Base-by-base conservation (phyloP, 371 early-diverging fungal species). In the Mortierella sp. region DNA sequence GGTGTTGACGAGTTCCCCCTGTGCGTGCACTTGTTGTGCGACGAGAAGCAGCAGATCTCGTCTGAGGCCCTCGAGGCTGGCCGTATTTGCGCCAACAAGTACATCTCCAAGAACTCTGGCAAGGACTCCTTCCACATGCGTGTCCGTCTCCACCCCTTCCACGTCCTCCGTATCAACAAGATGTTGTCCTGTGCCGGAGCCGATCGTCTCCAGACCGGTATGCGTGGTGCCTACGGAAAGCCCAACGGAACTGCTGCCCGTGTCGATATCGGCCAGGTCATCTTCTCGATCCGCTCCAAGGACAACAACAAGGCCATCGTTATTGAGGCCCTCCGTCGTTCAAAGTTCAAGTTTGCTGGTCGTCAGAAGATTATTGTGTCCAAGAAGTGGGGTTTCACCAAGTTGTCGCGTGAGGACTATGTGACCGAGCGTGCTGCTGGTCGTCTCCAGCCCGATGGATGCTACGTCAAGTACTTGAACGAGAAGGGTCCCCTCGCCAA, bases 111-210 rank as follows among this genome's bases (percentile, higher is more conserved):
- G 95, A 91, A 89, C 85, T 90, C 98, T 70, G 99, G 99, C 80
- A 99, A 99, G 95, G 99, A 99, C 86, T 96, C 98, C 68, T 99
- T 99, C 98, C 99, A 99, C 93, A 92, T 99, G 95, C 95, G 99
- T 86, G 92, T 99, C 71, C 96, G 99, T 85, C 99, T 99, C 80
- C 99, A 99, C 91, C 99, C 99, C 66, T 99, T 95, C 94, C 99
- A 99, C 93, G 99, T 99, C 70, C 90, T 99, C 84, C 98, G 99
- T 89, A 99, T 99, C 96, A 99, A 99, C 95, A 99, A 99, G 94
- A 99, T 99, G 99, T 95, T 99, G 95, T 99, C 99, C 80, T 99
- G 99, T 91, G 99, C 99, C 86, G 99, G 99, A 92, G 99, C 99
- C 86, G 99, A 99, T 96, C 92, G 99, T 91, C 95, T 99, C 86